These are phyloP conservation scores for Pneumocystis oryctolagi DNA, from an alignment of 1,139 yeast genomes.

Conservation along the genomic window DNA sequence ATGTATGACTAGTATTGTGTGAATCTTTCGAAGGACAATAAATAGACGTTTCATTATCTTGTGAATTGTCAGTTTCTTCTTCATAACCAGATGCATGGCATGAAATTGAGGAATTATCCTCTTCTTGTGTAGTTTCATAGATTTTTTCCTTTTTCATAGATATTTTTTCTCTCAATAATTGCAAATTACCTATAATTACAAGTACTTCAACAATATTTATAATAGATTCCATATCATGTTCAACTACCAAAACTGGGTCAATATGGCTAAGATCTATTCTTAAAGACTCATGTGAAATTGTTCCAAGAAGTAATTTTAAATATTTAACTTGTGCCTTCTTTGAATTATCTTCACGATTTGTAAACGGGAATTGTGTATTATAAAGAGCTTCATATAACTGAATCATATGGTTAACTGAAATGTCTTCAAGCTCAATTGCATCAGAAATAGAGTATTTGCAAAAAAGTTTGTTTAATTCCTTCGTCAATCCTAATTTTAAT, in stretches of 20 bases:
- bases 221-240: neutral
- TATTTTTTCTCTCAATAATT: neutral
- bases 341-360: neutral
- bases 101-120: neutral
- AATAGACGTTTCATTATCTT: neutral
- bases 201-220: neutral
- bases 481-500: neutral
- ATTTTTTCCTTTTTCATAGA: neutral
- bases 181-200: neutral
- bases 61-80: neutral
- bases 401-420: neutral
- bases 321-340: neutral
- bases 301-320: neutral
- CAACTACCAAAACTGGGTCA: neutral
- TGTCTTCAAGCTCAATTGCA: neutral
- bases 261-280: neutral
- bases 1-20: neutral
- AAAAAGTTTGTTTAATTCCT: neutral
- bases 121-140: neutral
- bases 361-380: neutral
- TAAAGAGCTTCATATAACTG: neutral
- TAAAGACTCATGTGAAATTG: neutral
- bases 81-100: neutral
- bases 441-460: neutral
- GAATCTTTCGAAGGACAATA: neutral